Percentiles rank a stretch among this genome's conserved stretches.
Conservation (phyloP, 2,329 filamentous ascomycete species). For the Aspergillus unguis region DNA sequence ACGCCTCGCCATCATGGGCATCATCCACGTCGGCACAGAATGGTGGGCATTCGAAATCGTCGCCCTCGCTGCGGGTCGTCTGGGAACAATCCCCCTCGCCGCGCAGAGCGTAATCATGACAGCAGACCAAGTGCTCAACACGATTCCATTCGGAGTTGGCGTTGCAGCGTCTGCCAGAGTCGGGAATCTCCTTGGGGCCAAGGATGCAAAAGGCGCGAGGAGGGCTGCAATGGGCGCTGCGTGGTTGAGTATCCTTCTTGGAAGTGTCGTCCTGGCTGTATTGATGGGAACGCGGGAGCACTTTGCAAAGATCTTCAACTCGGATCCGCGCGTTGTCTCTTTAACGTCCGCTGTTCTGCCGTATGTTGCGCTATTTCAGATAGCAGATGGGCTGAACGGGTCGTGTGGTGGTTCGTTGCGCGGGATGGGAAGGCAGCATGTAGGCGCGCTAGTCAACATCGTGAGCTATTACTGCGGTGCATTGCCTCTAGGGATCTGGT, state of each 20-base stretch:
- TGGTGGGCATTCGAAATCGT: conserved; percentile 97
- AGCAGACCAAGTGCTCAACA: conserved; percentile 77
- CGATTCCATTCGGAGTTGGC: conserved; percentile 81
- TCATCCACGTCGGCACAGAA: conserved; percentile 82
- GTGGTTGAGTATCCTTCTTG: conserved; percentile 66
- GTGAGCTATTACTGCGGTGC: conserved; percentile 81
- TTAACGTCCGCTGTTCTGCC: conserved; percentile 80
- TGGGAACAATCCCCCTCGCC: conserved; percentile 75
- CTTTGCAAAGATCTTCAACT: conserved; percentile 77
- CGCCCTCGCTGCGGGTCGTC: conserved; percentile 72
- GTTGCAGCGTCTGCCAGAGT: conserved; percentile 75
- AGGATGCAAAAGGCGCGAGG: conserved; percentile 62
- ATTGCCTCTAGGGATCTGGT: conserved; percentile 74
- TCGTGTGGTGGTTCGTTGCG: conserved; percentile 76
- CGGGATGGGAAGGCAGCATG: conserved; percentile 82
- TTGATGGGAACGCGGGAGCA: conserved; percentile 68
- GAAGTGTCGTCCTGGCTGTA: conserved; percentile 62
- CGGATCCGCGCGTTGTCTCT: conserved; percentile 66
- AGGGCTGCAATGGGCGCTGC: conserved; percentile 74
- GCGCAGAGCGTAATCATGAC: conserved; percentile 91
- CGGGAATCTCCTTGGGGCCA: conserved; percentile 74
- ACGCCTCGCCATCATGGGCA: conserved; percentile 69
- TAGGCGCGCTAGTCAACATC: conserved; percentile 78
- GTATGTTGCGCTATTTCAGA: conserved; percentile 84
- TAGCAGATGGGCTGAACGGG: conserved; percentile 82